These are phyloP conservation scores for Picea sitchensis DNA, from an alignment of 75 land plant genomes.

Conservation along the genomic window DNA sequence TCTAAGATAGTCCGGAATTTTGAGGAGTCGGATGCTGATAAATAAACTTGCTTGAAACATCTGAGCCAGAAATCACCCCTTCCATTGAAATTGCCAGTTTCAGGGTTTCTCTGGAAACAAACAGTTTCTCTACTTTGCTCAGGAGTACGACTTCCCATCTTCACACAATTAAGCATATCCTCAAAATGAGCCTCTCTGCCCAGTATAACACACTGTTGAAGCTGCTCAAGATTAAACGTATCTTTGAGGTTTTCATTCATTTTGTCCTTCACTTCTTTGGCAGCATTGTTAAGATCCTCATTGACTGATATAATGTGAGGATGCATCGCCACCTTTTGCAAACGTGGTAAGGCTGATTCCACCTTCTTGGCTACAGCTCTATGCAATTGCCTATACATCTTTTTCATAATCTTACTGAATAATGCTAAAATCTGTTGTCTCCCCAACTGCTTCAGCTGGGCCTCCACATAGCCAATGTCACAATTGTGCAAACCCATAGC, in stretches of 20 bases:
- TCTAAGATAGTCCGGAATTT: background rate
- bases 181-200: slow-evolving; percentile 69
- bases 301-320: slow-evolving; percentile 65
- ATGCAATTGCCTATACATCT: slow-evolving; percentile 60
- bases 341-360: slow-evolving; percentile 60
- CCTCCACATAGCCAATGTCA: slow-evolving; percentile 62
- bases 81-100: too few species aligned
- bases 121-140: too few species aligned
- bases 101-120: too few species aligned
- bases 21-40: background rate
- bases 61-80: background rate
- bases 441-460: slow-evolving; percentile 52
- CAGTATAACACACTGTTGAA: slow-evolving; percentile 76
- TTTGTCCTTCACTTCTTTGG: slow-evolving; percentile 65
- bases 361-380: slow-evolving; percentile 55
- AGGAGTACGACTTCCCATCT: too few species aligned
- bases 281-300: slow-evolving; percentile 83
- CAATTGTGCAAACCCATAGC: slow-evolving; percentile 76
- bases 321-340: slow-evolving; percentile 61
- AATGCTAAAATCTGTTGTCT: slow-evolving; percentile 69
- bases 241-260: slow-evolving; percentile 50
- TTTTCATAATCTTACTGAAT: slow-evolving; percentile 68
- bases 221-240: slow-evolving; percentile 51
- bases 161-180: too few species aligned
- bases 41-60: background rate